Percentiles rank a stretch among this genome's conserved stretches.
Evolutionary conservation across 352 stramenopile genomes (phyloP).

Genomic region (Pythium phragmiticola): DNA sequence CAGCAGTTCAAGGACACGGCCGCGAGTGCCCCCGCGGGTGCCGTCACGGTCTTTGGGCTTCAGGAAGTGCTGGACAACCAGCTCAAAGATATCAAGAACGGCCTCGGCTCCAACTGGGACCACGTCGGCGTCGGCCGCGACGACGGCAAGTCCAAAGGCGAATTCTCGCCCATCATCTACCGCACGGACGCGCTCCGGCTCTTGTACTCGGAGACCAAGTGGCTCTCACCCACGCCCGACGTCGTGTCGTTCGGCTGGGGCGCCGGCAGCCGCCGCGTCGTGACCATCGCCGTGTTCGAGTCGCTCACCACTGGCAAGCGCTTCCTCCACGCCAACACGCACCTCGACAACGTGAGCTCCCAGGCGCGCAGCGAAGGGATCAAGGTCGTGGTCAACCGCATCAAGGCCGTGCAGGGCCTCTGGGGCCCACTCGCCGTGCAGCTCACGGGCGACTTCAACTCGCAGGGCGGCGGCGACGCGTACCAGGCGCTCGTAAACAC

Average conservation of each 20-base stretch:
- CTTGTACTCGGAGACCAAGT: conserved; percentile 20
- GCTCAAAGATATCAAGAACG: conserved; percentile 24
- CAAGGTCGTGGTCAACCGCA: conserved; percentile 20
- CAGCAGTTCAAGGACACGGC: conserved; percentile 12
- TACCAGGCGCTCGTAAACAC: conserved; percentile 15
- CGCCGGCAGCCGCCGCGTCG: conserved; percentile 19
- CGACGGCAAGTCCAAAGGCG: conserved; percentile 13
- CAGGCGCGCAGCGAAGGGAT: conserved; percentile 24
- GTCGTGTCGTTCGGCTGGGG: conserved; percentile 22
- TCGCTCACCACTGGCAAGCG: conserved; percentile 16
- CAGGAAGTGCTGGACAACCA: conserved; percentile 23
- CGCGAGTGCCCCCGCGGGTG: conserved; percentile 5
- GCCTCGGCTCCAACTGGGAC: conserved; percentile 8
- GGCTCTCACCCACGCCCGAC: conserved; percentile 20
- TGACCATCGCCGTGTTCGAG: conserved; percentile 22
- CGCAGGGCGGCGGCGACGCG: conserved; percentile 16
- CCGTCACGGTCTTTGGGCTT: conserved; percentile 22
- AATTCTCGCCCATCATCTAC: conserved; percentile 21
- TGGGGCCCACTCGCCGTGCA: conserved; percentile 16
- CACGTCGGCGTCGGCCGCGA: conserved; percentile 21
- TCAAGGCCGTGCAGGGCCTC: conserved; percentile 11
- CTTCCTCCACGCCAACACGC: conserved; percentile 24
- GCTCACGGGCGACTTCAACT: conserved; percentile 26
- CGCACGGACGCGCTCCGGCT: conserved; percentile 14
- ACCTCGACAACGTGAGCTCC: conserved; percentile 21